These are phyloP conservation scores for Tolypocladium tropicale DNA, from an alignment of 2,329 filamentous ascomycete genomes.

Conservation along the genomic window DNA sequence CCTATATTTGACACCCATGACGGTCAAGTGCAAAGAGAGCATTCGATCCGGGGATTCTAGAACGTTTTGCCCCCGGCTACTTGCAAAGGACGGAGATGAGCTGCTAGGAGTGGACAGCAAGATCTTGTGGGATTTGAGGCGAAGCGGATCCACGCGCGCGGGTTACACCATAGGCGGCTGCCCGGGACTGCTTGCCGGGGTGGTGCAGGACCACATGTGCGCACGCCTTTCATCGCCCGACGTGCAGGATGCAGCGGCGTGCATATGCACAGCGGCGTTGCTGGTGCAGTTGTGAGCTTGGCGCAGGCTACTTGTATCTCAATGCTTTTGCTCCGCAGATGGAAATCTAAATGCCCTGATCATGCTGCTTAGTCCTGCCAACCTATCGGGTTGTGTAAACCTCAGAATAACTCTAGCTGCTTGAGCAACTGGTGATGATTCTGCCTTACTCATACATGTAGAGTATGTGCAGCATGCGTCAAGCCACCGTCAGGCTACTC, in stretches of 20 bases:
- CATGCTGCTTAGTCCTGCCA: too few species aligned
- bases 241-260: conserved; percentile 4
- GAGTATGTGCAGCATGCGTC: not conserved
- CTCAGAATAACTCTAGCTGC: too few species aligned
- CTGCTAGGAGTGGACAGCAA: not conserved
- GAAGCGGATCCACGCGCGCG: not conserved
- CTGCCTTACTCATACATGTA: too few species aligned
- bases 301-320: not conserved
- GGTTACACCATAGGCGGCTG: not conserved
- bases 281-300: not conserved
- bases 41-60: not conserved
- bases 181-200: not conserved
- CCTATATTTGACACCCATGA: not conserved
- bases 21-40: not conserved
- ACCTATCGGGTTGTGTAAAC: too few species aligned
- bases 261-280: not conserved
- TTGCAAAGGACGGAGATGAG: not conserved
- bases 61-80: not conserved
- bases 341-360: too few species aligned
- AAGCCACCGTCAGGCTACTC: not conserved
- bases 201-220: not conserved
- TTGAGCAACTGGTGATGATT: too few species aligned
- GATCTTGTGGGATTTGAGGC: not conserved
- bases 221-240: not conserved
- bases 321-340: not conserved